Evolutionary conservation across 2,329 filamentous ascomycete species (phyloP).

Genomic region (Penicillium paneum): DNA sequence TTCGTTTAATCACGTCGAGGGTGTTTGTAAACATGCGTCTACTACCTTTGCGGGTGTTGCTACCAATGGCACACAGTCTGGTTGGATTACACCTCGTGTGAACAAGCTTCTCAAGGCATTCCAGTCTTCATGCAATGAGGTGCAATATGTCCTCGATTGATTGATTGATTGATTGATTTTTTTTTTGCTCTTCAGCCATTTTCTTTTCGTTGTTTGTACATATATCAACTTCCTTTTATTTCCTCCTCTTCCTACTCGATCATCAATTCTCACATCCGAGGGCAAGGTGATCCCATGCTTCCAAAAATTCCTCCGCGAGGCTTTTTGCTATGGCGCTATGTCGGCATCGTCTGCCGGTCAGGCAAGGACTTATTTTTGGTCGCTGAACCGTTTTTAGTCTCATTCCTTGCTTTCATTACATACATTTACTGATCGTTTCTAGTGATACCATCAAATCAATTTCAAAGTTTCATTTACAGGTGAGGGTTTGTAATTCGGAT

Average conservation of each 20-base stretch:
- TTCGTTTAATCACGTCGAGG: constrained; percentile 19
- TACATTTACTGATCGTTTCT: background rate
- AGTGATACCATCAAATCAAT: background rate
- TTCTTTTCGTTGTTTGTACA: constrained; percentile 10
- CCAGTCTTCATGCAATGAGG: constrained; percentile 23
- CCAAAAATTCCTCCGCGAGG: constrained; percentile 16
- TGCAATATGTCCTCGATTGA: constrained; percentile 20
- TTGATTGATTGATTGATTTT: constrained; percentile 10
- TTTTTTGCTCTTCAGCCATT: background rate
- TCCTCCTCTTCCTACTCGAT: background rate
- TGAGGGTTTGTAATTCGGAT: background rate
- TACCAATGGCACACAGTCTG: constrained; percentile 20
- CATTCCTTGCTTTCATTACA: background rate
- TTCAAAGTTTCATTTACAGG: background rate
- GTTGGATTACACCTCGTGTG: constrained; percentile 27
- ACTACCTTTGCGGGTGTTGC: constrained; percentile 19
- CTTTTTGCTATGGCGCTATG: constrained; percentile 13
- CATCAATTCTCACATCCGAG: background rate
- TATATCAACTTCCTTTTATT: constrained; percentile 13
- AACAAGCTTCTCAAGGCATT: constrained; percentile 22
- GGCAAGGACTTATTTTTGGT: background rate
- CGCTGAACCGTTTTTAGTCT: background rate
- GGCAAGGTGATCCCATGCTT: background rate
- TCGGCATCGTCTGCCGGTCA: constrained; percentile 12
- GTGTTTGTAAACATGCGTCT: constrained; percentile 20